Base-by-base conservation (phyloP, 305 asterid species). In the Striga hermonthica region DNA sequence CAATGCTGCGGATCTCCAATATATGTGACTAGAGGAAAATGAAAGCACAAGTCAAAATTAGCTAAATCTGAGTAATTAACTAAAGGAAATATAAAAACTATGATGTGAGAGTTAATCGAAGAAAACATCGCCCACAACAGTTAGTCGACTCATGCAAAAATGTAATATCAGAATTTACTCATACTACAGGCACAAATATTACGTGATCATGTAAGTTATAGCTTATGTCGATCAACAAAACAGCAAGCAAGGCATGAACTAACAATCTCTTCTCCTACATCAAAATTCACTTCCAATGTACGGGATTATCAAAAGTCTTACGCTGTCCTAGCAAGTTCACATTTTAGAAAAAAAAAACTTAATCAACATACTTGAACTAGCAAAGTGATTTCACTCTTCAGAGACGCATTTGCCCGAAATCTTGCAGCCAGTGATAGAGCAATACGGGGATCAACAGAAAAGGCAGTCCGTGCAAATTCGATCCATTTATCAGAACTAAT, bases 401-500 rank as follows among this genome's bases (percentile, higher is more conserved):
- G 81, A 78, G 82, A 75, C 66, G 88, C 63, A 79, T 85, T 91
- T 52, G 96, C 76, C 14, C 95, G 99, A 85, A 88, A 94, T 75
- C 96, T 87, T 65, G 93, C 83, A 76, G 90, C 93, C 81, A 94
- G 72, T 73, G 88, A 85, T 64, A 90, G 61, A 74, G 99, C 95
- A 70, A 90, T 88, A 66, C 77, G 90, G 64, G 99, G 96, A 84
- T 94, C 97, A 75, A 94, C 95, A 60, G 93, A 79, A 69, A 94
- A 90, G 67, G 98, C 95, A 50, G 87, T 88, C 82, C 95, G 85
- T 16, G 89, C 92, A 74, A 79, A 83, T 66, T 94, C 99, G 9
- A 77, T 71, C 99, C 96, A 90, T 81, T 88, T 94, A 39, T 90
- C 99, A 4, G 99, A 79, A 83, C 86, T 84, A 78, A 86, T 77